phyloP scores from a whole-genome alignment of 129 eudicot genomes.

The Kitagawia praeruptora region DNA sequence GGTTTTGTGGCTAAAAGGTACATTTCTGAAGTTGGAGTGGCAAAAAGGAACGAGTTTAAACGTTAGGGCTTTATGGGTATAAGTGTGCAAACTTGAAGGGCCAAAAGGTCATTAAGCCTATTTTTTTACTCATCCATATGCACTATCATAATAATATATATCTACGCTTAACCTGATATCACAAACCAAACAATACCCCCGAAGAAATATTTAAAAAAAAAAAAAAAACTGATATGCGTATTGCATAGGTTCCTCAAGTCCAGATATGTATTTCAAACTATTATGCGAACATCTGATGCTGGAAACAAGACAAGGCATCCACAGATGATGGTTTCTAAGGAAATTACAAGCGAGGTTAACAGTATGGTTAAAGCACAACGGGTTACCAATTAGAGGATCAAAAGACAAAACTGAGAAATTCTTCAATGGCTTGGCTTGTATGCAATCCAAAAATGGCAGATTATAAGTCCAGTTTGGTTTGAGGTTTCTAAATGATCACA shows the following conservation, averaged over 20 bases:
- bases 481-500: neutral
- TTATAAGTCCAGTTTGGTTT: neutral
- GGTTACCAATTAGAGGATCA: neutral
- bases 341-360: neutral
- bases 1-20: no score
- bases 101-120: no score
- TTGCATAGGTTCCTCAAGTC: neutral
- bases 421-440: neutral
- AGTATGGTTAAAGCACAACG: neutral
- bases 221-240: neutral
- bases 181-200: neutral
- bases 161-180: neutral
- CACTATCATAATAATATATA: neutral
- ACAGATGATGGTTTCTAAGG: neutral
- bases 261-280: neutral
- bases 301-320: neutral
- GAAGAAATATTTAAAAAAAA: neutral
- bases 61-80: no score
- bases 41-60: no score
- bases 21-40: no score
- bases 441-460: neutral
- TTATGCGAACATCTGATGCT: neutral
- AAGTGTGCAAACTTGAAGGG: no score
- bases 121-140: neutral
- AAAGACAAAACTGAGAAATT: neutral